Evolutionary conservation across 495 filamentous ascomycete species (phyloP), one percentile per base, ranked within the genome.

Genomic region (Sordaria brevicollis): DNA sequence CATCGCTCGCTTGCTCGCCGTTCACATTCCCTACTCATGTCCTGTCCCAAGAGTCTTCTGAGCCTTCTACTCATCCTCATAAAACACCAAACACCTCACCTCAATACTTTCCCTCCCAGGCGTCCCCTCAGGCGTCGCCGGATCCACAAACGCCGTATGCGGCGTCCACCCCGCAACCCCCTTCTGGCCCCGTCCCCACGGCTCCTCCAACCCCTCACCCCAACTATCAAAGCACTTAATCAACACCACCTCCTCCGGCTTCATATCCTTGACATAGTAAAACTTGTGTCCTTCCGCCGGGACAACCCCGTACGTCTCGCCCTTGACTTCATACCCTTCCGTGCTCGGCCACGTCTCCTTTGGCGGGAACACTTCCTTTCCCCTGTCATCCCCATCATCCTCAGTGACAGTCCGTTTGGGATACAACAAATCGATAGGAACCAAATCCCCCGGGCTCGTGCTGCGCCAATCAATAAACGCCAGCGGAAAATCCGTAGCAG

Each of bases 181-280:
- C 69, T 76, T 29, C 73, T 29, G 69, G 76, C 86, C 65, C 80
- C 80, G 67, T 68, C 49, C 49, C 25, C 25, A 31, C 5, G 49
- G 76, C 13, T 82, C 81, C 1, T 80, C 79, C 43, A 81, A 69
- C 2, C 83, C 79, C 74, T 90, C 83, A 25, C 81, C 76, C 84
- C 89, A 88, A 34, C 81, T 87, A 81, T 96, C 93, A 70, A 88
- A 94, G 74, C 93, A 97, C 85, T 96, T 91, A 67, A 97, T 81
- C 70, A 96, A 82, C 74, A 96, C 74, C 49, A 87, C 83, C 82
- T 96, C 93, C 49, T 90, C 86, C 31, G 89, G 86, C 74, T 78
- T 85, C 90, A 95, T 92, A 11, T 92, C 92, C 72, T 89, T 91
- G 83, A 89, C 88, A 75, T 97, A 97, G 72, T 88, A 88, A 87